These are phyloP conservation scores for Exophiala calicioides DNA, from an alignment of 2,329 filamentous ascomycete genomes.

Conservation along the genomic window DNA sequence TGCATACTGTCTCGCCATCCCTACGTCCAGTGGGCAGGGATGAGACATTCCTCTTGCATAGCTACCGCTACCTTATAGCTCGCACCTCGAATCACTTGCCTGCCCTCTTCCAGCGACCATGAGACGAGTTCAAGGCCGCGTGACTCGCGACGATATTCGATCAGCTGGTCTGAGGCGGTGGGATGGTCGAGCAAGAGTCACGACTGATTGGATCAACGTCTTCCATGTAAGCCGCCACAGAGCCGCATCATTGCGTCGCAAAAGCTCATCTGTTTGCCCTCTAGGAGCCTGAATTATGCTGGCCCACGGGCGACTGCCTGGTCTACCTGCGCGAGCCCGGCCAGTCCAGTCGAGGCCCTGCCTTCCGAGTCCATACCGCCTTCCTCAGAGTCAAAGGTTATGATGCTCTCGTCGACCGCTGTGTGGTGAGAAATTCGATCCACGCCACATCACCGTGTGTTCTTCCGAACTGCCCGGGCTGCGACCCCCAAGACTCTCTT, in stretches of 20 bases:
- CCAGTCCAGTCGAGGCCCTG: constrained; percentile 32
- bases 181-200: constrained; percentile 30
- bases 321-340: constrained; percentile 32
- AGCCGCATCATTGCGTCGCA: background rate
- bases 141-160: constrained; percentile 29
- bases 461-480: constrained; percentile 27
- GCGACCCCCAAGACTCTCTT: constrained; percentile 21
- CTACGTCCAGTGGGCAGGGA: constrained; percentile 13
- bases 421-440: constrained; percentile 25
- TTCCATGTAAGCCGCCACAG: constrained; percentile 25
- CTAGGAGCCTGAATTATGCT: constrained; percentile 33
- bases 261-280: constrained; percentile 1
- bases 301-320: constrained; percentile 30
- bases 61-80: constrained; percentile 10
- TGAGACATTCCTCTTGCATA: constrained; percentile 19
- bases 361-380: constrained; percentile 30
- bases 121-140: constrained; percentile 27
- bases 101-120: constrained; percentile 11
- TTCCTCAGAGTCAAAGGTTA: constrained; percentile 28
- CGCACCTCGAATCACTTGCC: background rate
- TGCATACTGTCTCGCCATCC: background rate
- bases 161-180: constrained; percentile 32
- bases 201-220: constrained; percentile 32
- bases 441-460: constrained; percentile 23
- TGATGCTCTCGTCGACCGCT: constrained; percentile 26